These are phyloP conservation scores for Yarrowia sp. DNA, from an alignment of 805 yeast genomes.

Conservation along the genomic window DNA sequence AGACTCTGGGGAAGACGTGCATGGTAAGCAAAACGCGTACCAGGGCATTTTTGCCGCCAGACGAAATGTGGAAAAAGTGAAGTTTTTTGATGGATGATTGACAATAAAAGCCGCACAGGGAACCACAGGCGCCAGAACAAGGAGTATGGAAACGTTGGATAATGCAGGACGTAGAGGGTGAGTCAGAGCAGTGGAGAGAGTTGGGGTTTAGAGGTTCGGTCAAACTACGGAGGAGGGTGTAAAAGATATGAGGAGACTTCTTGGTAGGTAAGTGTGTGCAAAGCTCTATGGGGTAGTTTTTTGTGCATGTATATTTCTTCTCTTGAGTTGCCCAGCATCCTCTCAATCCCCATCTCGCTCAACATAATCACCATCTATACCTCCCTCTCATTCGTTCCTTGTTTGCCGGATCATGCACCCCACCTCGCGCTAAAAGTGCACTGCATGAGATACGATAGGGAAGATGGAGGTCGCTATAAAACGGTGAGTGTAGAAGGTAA, in stretches of 20 bases:
- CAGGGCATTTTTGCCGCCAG: slow-evolving; percentile 21
- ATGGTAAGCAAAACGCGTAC: neutral
- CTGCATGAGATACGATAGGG: slow-evolving; percentile 2
- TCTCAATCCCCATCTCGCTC: too few species aligned
- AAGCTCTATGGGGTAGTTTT: too few species aligned
- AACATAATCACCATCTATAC: neutral
- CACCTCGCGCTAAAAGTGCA: slow-evolving; percentile 24
- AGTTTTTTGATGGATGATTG: neutral
- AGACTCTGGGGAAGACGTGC: slow-evolving; percentile 31
- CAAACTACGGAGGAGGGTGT: neutral
- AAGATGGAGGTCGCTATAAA: too few species aligned
- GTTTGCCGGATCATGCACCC: slow-evolving; percentile 14
- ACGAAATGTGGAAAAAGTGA: too few species aligned
- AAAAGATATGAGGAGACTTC: too few species aligned
- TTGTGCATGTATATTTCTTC: too few species aligned
- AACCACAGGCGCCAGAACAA: neutral
- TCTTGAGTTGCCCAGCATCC: too few species aligned
- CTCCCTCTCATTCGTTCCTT: neutral
- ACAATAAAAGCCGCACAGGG: neutral
- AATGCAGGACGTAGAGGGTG: neutral
- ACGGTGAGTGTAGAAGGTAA: too few species aligned
- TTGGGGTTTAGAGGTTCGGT: neutral
- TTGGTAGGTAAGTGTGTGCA: too few species aligned
- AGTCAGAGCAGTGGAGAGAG: neutral
- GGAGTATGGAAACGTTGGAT: neutral